Conservation (phyloP, 306 rosid genomes). For the Argentina anserina region DNA sequence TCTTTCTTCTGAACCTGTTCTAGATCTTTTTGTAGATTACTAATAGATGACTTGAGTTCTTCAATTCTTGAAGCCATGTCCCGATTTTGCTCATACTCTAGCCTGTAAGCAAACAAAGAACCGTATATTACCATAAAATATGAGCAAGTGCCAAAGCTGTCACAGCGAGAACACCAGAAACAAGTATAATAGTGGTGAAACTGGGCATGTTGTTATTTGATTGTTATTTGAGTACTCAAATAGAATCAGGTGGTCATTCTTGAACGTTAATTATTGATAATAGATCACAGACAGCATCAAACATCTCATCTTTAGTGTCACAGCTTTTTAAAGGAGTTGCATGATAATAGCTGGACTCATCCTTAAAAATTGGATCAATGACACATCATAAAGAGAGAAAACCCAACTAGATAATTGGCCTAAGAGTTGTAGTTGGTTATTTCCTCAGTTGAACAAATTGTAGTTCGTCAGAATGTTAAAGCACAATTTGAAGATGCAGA, state of each 20-base stretch:
- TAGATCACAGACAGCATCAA: not conserved
- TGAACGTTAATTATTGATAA: not conserved
- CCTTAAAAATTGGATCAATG: not conserved
- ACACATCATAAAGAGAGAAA: not conserved
- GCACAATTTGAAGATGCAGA: not conserved
- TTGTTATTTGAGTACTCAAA: not conserved
- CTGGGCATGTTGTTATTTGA: not conserved
- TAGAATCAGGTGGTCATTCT: not conserved
- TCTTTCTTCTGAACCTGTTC: conserved; percentile 64
- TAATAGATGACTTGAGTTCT: conserved; percentile 64
- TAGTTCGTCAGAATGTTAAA: not conserved
- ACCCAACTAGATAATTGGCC: not conserved
- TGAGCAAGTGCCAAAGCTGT: not conserved
- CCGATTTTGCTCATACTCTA: conserved; percentile 94
- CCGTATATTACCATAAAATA: not conserved
- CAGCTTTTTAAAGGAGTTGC: not conserved
- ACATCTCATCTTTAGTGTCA: not conserved
- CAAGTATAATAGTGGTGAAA: not conserved
- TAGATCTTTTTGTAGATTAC: conserved; percentile 58
- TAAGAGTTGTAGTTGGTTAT: not conserved
- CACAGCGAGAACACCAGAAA: not conserved
- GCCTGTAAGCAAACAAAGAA: conserved; percentile 37
- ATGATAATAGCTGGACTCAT: not conserved
- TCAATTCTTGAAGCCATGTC: conserved; percentile 72
- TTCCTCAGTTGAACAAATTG: not conserved